phyloP scores from a whole-genome alignment of 192 early-diverging fungal species.

The Coemansia sp. region DNA sequence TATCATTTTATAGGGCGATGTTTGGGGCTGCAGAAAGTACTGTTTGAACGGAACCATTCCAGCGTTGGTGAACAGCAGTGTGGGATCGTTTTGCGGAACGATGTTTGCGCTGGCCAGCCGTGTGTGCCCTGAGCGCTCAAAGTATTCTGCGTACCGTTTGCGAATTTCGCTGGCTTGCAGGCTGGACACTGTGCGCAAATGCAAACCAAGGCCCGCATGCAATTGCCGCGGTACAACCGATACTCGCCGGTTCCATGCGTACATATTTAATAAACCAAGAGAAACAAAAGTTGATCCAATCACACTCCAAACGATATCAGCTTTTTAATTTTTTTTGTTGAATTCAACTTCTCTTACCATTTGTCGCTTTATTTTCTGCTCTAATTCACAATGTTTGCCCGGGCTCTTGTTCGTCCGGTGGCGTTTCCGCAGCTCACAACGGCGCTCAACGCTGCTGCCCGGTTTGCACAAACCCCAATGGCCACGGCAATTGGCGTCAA shows the following conservation, averaged over 20 bases:
- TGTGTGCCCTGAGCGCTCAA: slow-evolving; percentile 68
- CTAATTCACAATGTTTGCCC: slow-evolving; percentile 11
- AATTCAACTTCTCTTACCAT: background rate
- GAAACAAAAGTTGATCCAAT: too few relatives aligned
- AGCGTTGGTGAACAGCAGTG: slow-evolving; percentile 92
- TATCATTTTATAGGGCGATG: slow-evolving; percentile 80
- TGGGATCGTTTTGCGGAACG: slow-evolving; percentile 91
- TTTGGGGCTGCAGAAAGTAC: slow-evolving; percentile 83
- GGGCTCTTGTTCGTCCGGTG: slow-evolving; percentile 23
- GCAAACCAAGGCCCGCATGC: background rate
- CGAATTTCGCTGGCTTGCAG: slow-evolving; percentile 71
- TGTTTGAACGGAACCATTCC: slow-evolving; percentile 99
- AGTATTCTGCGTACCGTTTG: slow-evolving; percentile 83
- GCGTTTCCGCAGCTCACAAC: slow-evolving; percentile 18
- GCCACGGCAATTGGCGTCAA: slow-evolving; percentile 20
- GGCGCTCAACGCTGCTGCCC: slow-evolving; percentile 9
- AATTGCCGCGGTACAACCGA: background rate
- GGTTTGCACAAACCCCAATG: slow-evolving; percentile 14
- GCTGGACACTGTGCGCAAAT: slow-evolving; percentile 7
- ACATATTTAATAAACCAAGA: background rate
- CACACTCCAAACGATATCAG: too few relatives aligned
- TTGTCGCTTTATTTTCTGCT: background rate
- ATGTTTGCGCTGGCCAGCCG: slow-evolving; percentile 78
- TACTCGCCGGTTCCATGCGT: background rate
- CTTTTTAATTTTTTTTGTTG: background rate